These are phyloP conservation scores for Diaporthe destruens DNA, from an alignment of 2,329 filamentous ascomycete species.

Conservation along the genomic window DNA sequence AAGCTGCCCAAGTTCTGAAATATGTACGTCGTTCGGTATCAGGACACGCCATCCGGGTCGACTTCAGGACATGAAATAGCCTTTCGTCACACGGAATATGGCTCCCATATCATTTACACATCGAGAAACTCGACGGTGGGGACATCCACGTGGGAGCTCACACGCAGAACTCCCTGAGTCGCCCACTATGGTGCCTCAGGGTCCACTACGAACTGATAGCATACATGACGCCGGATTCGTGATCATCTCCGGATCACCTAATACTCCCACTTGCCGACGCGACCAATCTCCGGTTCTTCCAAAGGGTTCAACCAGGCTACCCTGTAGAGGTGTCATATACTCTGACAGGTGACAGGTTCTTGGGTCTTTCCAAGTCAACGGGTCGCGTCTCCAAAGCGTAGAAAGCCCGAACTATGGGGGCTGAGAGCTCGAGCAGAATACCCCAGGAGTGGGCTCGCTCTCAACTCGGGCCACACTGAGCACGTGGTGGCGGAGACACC, in stretches of 20 bases:
- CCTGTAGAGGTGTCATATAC: not conserved
- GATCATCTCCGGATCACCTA: not conserved
- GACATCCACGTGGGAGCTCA: not conserved
- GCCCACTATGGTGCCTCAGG: not conserved
- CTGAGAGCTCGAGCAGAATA: not conserved
- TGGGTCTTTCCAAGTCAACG: conserved; percentile 5
- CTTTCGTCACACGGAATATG: not conserved
- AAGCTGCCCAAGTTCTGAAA: not conserved
- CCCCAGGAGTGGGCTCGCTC: not conserved
- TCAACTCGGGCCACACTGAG: conserved; percentile 8
- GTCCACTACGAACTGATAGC: not conserved
- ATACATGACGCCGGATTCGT: not conserved
- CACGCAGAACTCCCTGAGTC: not conserved
- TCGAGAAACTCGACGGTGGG: not conserved
- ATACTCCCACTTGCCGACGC: not conserved
- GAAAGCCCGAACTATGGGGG: conserved; percentile 1
- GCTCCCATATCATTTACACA: not conserved
- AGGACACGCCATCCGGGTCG: not conserved
- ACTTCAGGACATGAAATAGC: too few species aligned
- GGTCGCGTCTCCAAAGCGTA: conserved; percentile 7
- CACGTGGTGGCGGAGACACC: conserved; percentile 29
- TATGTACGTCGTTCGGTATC: too few species aligned
- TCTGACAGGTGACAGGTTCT: conserved; percentile 26
- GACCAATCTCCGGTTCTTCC: not conserved
- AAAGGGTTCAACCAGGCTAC: not conserved